Conservation (phyloP, 2,329 filamentous ascomycete genomes). For the Chalaropsis ovoidea region DNA sequence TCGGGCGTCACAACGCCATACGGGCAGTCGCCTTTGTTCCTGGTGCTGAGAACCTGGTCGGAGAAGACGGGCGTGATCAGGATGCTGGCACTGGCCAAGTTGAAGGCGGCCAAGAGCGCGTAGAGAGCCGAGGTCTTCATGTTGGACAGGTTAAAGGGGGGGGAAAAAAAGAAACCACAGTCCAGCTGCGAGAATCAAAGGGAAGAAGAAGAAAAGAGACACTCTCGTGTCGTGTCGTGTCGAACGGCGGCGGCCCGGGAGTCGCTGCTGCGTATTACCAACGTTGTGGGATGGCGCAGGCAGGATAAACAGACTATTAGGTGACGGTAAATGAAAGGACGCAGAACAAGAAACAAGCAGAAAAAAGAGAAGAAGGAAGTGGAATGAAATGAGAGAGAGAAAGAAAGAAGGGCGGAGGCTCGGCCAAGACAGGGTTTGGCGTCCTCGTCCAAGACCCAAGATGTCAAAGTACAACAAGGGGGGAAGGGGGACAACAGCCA, state of each 20-base stretch:
- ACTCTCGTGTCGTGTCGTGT: not conserved
- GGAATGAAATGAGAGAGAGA: not conserved
- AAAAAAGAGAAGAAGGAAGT: conserved; percentile 21
- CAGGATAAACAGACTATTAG: not conserved
- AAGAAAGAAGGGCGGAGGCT: conserved; percentile 11
- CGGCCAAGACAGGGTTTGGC: conserved; percentile 15
- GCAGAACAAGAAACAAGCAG: not conserved
- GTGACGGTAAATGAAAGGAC: not conserved
- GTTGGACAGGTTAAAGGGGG: conserved; percentile 26
- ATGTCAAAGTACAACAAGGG: not conserved
- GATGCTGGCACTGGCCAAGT: conserved; percentile 43
- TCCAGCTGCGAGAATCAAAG: conserved; percentile 15
- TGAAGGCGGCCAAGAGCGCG: conserved; percentile 37
- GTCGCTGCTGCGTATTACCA: not conserved
- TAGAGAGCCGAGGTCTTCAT: conserved; percentile 37
- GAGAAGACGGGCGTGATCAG: conserved; percentile 45
- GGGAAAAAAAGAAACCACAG: conserved; percentile 1
- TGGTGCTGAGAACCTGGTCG: conserved; percentile 44
- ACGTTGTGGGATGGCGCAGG: not conserved
- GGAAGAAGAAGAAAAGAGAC: not conserved
- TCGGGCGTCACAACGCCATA: conserved; percentile 47
- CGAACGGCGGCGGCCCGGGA: not conserved
- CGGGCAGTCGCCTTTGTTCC: conserved; percentile 41
- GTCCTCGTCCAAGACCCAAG: not conserved
- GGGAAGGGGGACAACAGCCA: not conserved